phyloP scores from a whole-genome alignment of 192 early-diverging fungal genomes.

The Mortierella hygrophila region DNA sequence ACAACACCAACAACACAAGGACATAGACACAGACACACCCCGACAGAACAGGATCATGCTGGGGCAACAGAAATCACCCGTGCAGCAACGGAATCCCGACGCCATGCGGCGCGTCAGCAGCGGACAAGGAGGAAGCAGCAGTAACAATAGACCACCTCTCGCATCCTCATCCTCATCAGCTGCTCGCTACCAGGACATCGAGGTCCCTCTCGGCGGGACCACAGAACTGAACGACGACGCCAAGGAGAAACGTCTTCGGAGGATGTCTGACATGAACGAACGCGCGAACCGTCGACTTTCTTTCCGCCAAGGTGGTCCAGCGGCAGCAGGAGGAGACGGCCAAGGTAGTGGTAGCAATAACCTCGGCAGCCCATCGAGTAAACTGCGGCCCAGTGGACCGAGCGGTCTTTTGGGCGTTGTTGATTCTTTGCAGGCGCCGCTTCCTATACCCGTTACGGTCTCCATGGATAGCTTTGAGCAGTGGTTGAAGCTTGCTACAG shows the following conservation, averaged over 20 bases:
- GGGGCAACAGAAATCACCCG: slow-evolving; percentile 31
- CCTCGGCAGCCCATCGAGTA: slow-evolving; percentile 26
- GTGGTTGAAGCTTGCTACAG: slow-evolving; percentile 98
- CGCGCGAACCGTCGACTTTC: slow-evolving; percentile 46
- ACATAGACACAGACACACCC: not conserved
- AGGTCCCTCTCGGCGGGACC: slow-evolving; percentile 49
- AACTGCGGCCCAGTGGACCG: slow-evolving; percentile 40
- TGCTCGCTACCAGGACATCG: slow-evolving; percentile 45
- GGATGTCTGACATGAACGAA: slow-evolving; percentile 43
- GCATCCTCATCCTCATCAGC: slow-evolving; percentile 40
- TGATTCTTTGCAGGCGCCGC: slow-evolving; percentile 28
- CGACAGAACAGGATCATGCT: slow-evolving; percentile 20
- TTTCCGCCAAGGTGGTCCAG: slow-evolving; percentile 15
- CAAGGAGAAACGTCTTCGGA: slow-evolving; percentile 46
- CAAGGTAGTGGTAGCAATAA: slow-evolving; percentile 2
- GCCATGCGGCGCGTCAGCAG: slow-evolving; percentile 2
- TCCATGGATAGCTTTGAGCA: slow-evolving; percentile 78
- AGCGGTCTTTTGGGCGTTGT: slow-evolving; percentile 46
- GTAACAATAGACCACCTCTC: not conserved
- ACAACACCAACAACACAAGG: not conserved
- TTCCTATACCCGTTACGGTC: slow-evolving; percentile 38
- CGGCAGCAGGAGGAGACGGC: slow-evolving; percentile 8
- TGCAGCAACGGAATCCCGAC: slow-evolving; percentile 32
- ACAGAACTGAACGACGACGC: slow-evolving; percentile 55
- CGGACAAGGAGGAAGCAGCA: not conserved